A percentile compares a stretch with the other conserved stretches of the same genome.
Conservation (phyloP, 768 basidiomycete genomes). For the Udeniomyces megalosporus region DNA sequence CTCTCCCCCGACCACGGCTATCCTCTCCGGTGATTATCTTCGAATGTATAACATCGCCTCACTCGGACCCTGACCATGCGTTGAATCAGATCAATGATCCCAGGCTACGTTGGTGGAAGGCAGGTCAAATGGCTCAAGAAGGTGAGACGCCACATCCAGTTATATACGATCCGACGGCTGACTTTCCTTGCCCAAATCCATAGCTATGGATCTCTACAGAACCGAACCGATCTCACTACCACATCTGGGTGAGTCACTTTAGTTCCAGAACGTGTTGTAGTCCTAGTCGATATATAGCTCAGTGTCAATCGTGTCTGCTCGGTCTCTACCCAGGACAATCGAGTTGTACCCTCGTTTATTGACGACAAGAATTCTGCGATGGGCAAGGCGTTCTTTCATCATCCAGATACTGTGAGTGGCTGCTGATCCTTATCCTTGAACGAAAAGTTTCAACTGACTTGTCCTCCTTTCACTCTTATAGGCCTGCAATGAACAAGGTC, state of each 20-base stretch:
- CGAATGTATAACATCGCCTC: too few relatives aligned
- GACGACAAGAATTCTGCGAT: background rate
- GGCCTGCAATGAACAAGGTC: slow-evolving; percentile 10
- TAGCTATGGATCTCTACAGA: slow-evolving; percentile 8
- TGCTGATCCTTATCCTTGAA: too few relatives aligned
- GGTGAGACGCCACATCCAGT: too few relatives aligned
- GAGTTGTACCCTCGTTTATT: slow-evolving; percentile 10
- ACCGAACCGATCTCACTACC: slow-evolving; percentile 8
- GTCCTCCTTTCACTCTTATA: too few relatives aligned
- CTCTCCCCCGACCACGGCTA: slow-evolving; percentile 14
- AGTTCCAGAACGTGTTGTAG: too few relatives aligned
- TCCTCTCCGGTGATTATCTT: background rate
- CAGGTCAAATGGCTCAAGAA: slow-evolving; percentile 17
- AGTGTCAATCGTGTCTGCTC: too few relatives aligned
- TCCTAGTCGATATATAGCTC: too few relatives aligned
- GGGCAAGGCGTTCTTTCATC: slow-evolving; percentile 14
- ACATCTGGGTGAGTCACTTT: background rate
- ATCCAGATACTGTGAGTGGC: slow-evolving; percentile 8
- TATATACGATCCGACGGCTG: too few relatives aligned
- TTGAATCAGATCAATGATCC: slow-evolving; percentile 1
- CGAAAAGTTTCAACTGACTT: too few relatives aligned
- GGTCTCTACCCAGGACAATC: slow-evolving; percentile 6
- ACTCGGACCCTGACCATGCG: too few relatives aligned
- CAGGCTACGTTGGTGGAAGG: slow-evolving; percentile 8
- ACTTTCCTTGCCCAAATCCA: too few relatives aligned